These are phyloP conservation scores for Amphirosellinia nigrospora DNA, from an alignment of 495 filamentous ascomycete species.

Conservation along the genomic window DNA sequence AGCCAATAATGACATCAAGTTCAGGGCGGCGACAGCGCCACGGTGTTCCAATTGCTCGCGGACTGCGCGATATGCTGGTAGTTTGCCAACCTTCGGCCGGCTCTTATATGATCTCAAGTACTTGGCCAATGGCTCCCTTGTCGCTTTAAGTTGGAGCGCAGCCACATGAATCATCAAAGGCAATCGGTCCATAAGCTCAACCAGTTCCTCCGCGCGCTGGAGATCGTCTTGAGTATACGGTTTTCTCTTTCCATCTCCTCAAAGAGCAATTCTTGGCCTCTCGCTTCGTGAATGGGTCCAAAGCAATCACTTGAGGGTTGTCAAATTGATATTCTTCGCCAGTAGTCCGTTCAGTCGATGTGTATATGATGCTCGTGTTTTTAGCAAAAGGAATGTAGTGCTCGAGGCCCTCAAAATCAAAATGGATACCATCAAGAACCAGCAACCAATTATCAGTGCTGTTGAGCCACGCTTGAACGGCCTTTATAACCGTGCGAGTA, in stretches of 20 bases:
- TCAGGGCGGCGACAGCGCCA: slow-evolving; percentile 66
- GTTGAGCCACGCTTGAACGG: slow-evolving; percentile 74
- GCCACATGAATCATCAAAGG: slow-evolving; percentile 82
- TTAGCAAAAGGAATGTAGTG: slow-evolving; percentile 73
- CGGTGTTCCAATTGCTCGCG: slow-evolving; percentile 70
- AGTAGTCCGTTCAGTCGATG: slow-evolving; percentile 70
- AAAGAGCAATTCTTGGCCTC: slow-evolving; percentile 57
- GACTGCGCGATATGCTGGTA: slow-evolving; percentile 71
- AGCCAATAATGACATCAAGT: slow-evolving; percentile 74
- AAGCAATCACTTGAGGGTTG: slow-evolving; percentile 73
- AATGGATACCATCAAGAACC: slow-evolving; percentile 75
- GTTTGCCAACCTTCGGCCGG: slow-evolving; percentile 69
- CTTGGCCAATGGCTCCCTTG: slow-evolving; percentile 69
- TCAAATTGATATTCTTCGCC: slow-evolving; percentile 72
- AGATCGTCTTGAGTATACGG: slow-evolving; percentile 64
- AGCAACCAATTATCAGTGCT: slow-evolving; percentile 74
- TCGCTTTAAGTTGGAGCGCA: slow-evolving; percentile 74
- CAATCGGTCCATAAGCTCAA: slow-evolving; percentile 71
- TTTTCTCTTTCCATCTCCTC: slow-evolving; percentile 60
- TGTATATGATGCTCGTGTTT: slow-evolving; percentile 77
- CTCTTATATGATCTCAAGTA: slow-evolving; percentile 74
- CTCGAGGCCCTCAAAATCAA: slow-evolving; percentile 66
- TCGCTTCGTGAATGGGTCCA: slow-evolving; percentile 60
- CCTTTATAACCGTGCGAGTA: slow-evolving; percentile 60
- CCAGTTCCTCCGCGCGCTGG: slow-evolving; percentile 67